Evolutionary conservation across 352 stramenopile species (phyloP), one percentile per base, ranked within the genome.

Genomic region (Globisporangium abappressorium): DNA sequence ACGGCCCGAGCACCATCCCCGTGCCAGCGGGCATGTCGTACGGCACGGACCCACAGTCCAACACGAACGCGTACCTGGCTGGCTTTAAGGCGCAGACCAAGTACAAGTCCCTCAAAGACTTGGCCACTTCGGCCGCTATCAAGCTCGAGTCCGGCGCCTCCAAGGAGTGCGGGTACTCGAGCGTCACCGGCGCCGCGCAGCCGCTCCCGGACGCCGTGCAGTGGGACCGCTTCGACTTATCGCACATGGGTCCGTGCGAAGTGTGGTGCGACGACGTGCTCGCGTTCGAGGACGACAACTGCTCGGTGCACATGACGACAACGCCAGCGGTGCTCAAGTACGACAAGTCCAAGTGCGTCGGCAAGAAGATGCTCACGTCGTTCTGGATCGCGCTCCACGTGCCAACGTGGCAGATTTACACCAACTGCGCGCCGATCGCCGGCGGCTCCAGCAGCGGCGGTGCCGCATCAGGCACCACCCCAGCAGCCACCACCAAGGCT

Each of bases 101-200:
- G 57, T 88, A 85, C 68, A 88, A 76, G 58, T 75, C 76, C 20
- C 69, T 88, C 36, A 79, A 80, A 46, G 78, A 86, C 0, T 72
- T 86, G 14, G 69, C 79, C 30, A 57, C 75, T 5, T 70, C 78
- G 41, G 76, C 81, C 34, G 79, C 75, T 0, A 66, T 77, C 53
- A 71, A 73, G 58, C 61, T 74, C 30, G 75, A 73, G 41, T 65
- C 70, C 36, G 74, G 72, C 9, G 69, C 65, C 20, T 77, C 74
- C 1, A 66, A 70, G 20, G 76, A 85, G 65, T 85, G 80, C 26
- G 80, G 80, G 5, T 83, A 66, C 70, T 79, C 72, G 57, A 69
- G 63, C 43, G 70, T 69, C 3, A 78, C 75, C 28, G 76, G 72
- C 24, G 78, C 67, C 4, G 66, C 72, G 1, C 74, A 70, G 46